Evolutionary conservation across 2,329 filamentous ascomycete genomes (phyloP), one percentile per base, ranked within the genome.

Genomic region (Colletotrichum sp.): DNA sequence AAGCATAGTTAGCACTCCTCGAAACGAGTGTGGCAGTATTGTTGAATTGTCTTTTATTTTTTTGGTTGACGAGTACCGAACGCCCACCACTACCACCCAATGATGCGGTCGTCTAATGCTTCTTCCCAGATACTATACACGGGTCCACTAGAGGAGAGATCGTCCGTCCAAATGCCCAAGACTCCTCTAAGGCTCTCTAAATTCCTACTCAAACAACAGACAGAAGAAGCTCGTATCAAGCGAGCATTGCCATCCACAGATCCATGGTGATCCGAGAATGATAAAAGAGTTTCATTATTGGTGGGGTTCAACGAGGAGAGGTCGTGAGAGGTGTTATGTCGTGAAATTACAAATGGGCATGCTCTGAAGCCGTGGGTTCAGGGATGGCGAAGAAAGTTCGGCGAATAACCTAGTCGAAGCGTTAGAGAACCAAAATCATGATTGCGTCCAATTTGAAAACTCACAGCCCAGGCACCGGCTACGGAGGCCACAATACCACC

Each of bases 401-500:
- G 79, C 86, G 84, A 38, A 81, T 79, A 81, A 86, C 76, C 85
- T 86, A 36, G 4, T 15, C 18, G 52, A 21, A n/a, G 10, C 12
- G 60, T 79, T 58, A 76, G 66, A 63, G 69, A 55, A 18, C 38
- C 10, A 18, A 8, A 67, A 52, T 71, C 52, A 55, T 34, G 9
- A 26, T 32, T 48, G 15, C 13, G 21, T 26, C 43, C 32, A 36
- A 68, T 26, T 36, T 24, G 16, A 16, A 36, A 65, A 92, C 95
- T 87, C 92, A 99, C 96, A 82, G 96, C 94, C 97, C 98, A 99
- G 76, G 88, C 91, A 78, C 94, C 96, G 71, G 97, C 98, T 78
- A 97, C 90, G 57, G 93, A 92, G 69, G 94, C 97, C 75, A 99
- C 96, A 79, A 99, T 93, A 80, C 93, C 95, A 78, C 96, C 95